A percentile compares a stretch with the other conserved stretches of the same genome.
These are phyloP conservation scores for Termitomyces sp. DNA, from an alignment of 768 basidiomycete species.

Conservation along the genomic window DNA sequence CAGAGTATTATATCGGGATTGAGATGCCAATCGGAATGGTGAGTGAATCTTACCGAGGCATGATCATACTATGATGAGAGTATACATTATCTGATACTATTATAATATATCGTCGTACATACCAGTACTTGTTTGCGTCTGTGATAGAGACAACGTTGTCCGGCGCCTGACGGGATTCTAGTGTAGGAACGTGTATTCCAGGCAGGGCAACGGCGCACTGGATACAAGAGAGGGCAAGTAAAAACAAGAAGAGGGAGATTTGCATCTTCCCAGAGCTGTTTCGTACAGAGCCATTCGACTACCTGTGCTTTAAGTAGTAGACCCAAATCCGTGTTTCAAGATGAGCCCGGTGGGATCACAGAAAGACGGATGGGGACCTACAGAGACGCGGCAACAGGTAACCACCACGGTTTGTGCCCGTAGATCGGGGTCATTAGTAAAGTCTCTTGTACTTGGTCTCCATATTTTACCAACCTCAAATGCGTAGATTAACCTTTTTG, in stretches of 20 bases:
- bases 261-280: background rate
- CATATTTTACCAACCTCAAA: background rate
- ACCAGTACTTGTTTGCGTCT: slow-evolving; percentile 42
- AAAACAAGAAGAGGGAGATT: background rate
- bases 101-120: slow-evolving; percentile 7
- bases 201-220: background rate
- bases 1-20: background rate
- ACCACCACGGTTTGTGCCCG: background rate
- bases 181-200: background rate
- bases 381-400: background rate
- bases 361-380: background rate
- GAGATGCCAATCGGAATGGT: background rate
- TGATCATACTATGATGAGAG: slow-evolving; percentile 39
- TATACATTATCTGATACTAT: background rate
- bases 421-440: background rate
- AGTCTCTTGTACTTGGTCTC: too few relatives aligned
- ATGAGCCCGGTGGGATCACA: background rate
- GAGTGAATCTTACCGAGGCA: slow-evolving; percentile 34
- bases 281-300: background rate
- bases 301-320: background rate
- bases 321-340: background rate
- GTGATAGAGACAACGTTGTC: slow-evolving; percentile 54
- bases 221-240: background rate
- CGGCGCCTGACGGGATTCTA: slow-evolving; percentile 26
- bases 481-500: too few relatives aligned